These are phyloP conservation scores for Microdochium paspali DNA, from an alignment of 2,329 filamentous ascomycete genomes.

Conservation along the genomic window DNA sequence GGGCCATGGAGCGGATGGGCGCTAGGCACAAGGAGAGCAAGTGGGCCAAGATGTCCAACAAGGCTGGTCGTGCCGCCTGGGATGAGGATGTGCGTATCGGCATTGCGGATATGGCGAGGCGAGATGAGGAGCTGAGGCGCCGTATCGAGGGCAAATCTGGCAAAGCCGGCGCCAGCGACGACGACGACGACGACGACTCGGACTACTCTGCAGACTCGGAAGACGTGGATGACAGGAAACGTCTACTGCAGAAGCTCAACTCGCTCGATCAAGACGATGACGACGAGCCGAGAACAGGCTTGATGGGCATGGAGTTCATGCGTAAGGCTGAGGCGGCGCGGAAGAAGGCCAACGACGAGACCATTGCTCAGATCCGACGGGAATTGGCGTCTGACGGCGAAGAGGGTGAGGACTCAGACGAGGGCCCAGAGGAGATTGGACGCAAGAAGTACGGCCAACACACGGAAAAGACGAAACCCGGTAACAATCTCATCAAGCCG, in stretches of 20 bases:
- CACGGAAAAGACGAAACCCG: constrained; percentile 17
- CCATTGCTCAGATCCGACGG: constrained; percentile 58
- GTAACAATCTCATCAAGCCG: constrained; percentile 9
- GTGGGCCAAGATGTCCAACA: constrained; percentile 80
- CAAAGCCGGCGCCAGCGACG: constrained; percentile 19
- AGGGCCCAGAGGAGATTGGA: constrained; percentile 51
- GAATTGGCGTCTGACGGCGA: constrained; percentile 59
- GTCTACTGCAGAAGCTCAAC: constrained; percentile 38
- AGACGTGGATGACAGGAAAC: constrained; percentile 36
- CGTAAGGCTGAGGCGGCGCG: constrained; percentile 71
- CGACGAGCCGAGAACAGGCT: constrained; percentile 49
- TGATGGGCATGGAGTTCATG: constrained; percentile 93
- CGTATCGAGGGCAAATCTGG: constrained; percentile 62
- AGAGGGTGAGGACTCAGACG: constrained; percentile 36
- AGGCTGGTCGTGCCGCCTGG: constrained; percentile 73
- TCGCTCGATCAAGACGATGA: constrained; percentile 35
- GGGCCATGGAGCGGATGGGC: constrained; percentile 79
- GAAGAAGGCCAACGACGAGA: constrained; percentile 72
- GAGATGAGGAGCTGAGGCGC: constrained; percentile 72
- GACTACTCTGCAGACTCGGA: constrained; percentile 49
- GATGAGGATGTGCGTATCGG: constrained; percentile 76
- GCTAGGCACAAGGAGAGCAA: constrained; percentile 81
- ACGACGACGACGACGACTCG: constrained; percentile 36
- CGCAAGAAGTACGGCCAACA: constrained; percentile 58
- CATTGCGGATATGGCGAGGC: constrained; percentile 70